Evolutionary conservation across 2,329 filamentous ascomycete species (phyloP), one percentile per base, ranked within the genome.

Genomic region (Aureobasidium zeae): DNA sequence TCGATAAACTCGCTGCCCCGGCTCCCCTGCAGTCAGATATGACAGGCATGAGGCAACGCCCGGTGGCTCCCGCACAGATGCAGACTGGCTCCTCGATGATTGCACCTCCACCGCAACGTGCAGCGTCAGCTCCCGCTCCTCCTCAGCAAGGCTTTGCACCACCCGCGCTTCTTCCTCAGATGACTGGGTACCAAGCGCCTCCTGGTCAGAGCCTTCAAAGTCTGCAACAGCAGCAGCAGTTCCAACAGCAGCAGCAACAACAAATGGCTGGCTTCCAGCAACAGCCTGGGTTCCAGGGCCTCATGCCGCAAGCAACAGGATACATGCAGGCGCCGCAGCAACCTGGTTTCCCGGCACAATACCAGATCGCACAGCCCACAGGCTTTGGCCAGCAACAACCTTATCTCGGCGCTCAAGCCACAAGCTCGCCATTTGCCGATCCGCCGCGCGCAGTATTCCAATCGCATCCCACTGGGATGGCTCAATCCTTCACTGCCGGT

Each of bases 81-180:
- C 52, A 55, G 30, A 53, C 53, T 9, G 51, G 57, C 37, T 70
- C 75, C 28, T 76, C 77, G 13, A 69, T 94, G 26, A 76, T 88
- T 49, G 75, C 81, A 36, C 86, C 87, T 6, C 86, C 84, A 13
- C 86, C 87, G 9, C 76, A 79, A 41, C 76, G 91, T 48, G 83
- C 91, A 6, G 72, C 91, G 10, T 95, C 89, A 29, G 89, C 91
- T 28, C 89, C 91, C 19, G 83, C 86, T 43, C 81, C 71, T 48
- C 53, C 52, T 21, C 57, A 55, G n/a, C 63, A 77, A 61, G 73
- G 71, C 4, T 91, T 93, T 60, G 74, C 75, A 6, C 76, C 82
- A 13, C 78, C 85, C 37, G 79, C 85, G 12, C 65, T 95, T 52
- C 81, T 88, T 59, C 79, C 86, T 41, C 89, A 95, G 59, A 76